phyloP scores from a whole-genome alignment of 2,329 filamentous ascomycete genomes.

The Samsoniella hepiali region DNA sequence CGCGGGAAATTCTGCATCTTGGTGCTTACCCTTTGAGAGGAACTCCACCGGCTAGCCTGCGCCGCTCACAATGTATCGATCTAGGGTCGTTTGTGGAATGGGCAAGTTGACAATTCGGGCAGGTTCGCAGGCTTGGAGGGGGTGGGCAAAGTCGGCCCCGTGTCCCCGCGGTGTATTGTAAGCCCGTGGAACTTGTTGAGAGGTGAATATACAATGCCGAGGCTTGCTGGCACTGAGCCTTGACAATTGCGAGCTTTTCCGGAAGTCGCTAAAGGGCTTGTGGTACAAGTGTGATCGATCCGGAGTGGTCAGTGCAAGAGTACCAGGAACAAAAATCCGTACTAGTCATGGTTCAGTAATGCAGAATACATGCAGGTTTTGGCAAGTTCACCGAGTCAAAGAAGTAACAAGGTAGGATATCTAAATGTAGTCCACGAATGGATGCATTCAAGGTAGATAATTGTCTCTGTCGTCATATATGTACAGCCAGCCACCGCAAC shows the following conservation, averaged over 20 bases:
- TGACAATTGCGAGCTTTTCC: not conserved
- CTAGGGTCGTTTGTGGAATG: not conserved
- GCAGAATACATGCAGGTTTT: not conserved
- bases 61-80: not conserved
- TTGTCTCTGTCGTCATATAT: conserved; percentile 16
- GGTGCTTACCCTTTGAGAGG: not conserved
- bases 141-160: not conserved
- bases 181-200: not conserved
- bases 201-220: not conserved
- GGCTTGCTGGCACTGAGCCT: not conserved
- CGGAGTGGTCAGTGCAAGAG: not conserved
- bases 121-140: not conserved
- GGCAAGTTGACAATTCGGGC: not conserved
- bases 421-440: not conserved
- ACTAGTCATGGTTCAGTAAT: too few species aligned
- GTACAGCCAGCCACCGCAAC: conserved; percentile 1
- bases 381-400: too few species aligned
- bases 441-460: not conserved
- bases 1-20: not conserved
- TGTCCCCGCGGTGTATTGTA: not conserved
- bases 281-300: not conserved
- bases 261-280: not conserved
- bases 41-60: not conserved
- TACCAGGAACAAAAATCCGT: not conserved
- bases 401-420: too few species aligned